Conservation (phyloP, 495 filamentous ascomycete genomes). For the Xylaria flabelliformis region DNA sequence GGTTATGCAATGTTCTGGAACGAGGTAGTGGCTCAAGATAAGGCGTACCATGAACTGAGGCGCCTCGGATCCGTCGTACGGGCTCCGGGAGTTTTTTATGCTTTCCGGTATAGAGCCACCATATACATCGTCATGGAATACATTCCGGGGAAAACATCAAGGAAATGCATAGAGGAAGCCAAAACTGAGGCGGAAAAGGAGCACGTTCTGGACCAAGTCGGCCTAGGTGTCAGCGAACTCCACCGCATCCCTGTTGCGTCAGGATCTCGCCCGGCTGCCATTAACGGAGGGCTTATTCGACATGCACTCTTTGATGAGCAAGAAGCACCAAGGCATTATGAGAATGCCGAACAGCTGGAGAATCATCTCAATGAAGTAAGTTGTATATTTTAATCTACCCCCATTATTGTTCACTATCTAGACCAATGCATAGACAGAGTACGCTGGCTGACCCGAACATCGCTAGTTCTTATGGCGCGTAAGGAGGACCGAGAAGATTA, state of each 20-base stretch:
- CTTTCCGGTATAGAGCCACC: neutral
- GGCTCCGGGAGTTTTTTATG: slow-evolving; percentile 10
- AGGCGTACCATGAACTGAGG: slow-evolving; percentile 1
- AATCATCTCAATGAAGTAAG: neutral
- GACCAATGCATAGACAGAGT: neutral
- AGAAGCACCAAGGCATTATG: slow-evolving; percentile 8
- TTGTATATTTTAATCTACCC: neutral
- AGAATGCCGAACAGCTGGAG: slow-evolving; percentile 7
- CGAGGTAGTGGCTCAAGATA: neutral
- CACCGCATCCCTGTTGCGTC: neutral
- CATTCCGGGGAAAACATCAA: neutral
- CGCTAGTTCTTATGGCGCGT: neutral
- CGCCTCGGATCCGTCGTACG: neutral
- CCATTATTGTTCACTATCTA: neutral
- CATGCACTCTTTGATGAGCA: slow-evolving; percentile 6
- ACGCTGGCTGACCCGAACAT: neutral
- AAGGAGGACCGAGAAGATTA: neutral
- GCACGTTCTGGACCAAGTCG: neutral
- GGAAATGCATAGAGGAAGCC: neutral
- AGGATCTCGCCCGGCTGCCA: slow-evolving; percentile 4
- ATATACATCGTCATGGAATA: slow-evolving; percentile 11
- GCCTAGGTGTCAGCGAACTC: slow-evolving; percentile 3
- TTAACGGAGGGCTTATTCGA: neutral
- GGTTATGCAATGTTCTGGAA: neutral
- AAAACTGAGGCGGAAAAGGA: neutral